A percentile compares a stretch with the other conserved stretches of the same genome.
phyloP scores from a whole-genome alignment of 306 rosid genomes.

The Cicer pinnatifidum region DNA sequence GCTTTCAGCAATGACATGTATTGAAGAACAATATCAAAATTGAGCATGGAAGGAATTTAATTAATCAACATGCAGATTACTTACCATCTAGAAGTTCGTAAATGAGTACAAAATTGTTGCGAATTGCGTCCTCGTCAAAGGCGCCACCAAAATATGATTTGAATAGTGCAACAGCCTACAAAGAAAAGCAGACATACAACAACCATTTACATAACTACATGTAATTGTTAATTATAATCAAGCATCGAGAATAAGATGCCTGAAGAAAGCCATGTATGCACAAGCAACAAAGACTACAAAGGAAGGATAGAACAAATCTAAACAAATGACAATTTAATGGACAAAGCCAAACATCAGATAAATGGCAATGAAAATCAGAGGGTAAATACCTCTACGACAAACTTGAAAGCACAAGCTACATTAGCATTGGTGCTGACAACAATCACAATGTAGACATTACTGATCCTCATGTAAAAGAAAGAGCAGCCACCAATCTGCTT shows the following conservation, averaged over 20 bases:
- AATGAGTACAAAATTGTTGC: conserved; percentile 95
- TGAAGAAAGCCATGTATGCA: conserved; percentile 20
- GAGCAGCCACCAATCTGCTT: conserved; percentile 97
- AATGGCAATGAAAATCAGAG: conserved; percentile 22
- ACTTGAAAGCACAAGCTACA: conserved; percentile 97
- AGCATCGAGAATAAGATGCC: conserved; percentile 8
- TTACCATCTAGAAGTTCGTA: conserved; percentile 94
- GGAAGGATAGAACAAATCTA: conserved; percentile 18
- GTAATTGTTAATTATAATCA: conserved; percentile 14
- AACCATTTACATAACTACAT: conserved; percentile 14
- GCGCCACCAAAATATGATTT: conserved; percentile 99
- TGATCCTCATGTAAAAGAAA: conserved; percentile 95
- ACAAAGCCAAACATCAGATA: conserved; percentile 14
- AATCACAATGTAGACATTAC: conserved; percentile 71
- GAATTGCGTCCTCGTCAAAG: conserved; percentile 98
- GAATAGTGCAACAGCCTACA: conserved; percentile 91
- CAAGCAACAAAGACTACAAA: conserved; percentile 12
- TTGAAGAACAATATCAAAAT: conserved; percentile 32
- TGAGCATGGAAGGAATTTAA: conserved; percentile 5
- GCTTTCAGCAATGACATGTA: not conserved
- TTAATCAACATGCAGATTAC: conserved; percentile 39
- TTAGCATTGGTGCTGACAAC: conserved; percentile 99
- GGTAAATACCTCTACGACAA: conserved; percentile 86
- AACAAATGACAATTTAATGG: conserved; percentile 5
- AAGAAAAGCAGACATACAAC: conserved; percentile 35